These are phyloP conservation scores for Phytophthora sp. DNA, from an alignment of 352 stramenopile genomes.

Conservation along the genomic window DNA sequence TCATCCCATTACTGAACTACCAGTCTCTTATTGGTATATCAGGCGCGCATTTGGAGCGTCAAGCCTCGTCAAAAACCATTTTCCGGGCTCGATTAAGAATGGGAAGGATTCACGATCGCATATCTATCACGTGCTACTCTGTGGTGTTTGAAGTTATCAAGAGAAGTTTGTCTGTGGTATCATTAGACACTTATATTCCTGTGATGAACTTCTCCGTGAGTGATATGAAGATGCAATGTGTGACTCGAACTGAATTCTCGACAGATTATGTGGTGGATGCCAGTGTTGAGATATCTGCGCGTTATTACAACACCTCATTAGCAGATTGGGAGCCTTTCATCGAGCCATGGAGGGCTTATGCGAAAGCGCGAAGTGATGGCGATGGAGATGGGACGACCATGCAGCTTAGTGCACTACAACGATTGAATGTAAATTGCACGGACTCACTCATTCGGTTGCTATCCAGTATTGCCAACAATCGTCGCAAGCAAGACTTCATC, in stretches of 20 bases:
- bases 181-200: constrained; percentile 89
- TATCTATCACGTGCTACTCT: constrained; percentile 74
- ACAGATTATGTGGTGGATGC: constrained; percentile 72
- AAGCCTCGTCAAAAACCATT: constrained; percentile 49
- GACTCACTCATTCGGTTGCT: constrained; percentile 82
- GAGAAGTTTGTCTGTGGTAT: constrained; percentile 85
- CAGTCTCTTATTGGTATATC: constrained; percentile 72
- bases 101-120: constrained; percentile 72
- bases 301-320: constrained; percentile 90
- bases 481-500: constrained; percentile 73
- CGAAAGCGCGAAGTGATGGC: constrained; percentile 63
- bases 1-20: constrained; percentile 76
- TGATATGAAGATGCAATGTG: constrained; percentile 79
- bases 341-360: constrained; percentile 84
- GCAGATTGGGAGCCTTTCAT: constrained; percentile 90
- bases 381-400: constrained; percentile 64
- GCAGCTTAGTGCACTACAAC: constrained; percentile 83
- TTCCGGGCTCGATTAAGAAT: constrained; percentile 73
- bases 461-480: constrained; percentile 81
- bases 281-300: constrained; percentile 79
- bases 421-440: constrained; percentile 88
- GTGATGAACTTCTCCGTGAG: constrained; percentile 90
- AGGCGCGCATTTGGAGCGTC: constrained; percentile 45
- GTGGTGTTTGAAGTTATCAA: constrained; percentile 92
- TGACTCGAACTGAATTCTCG: constrained; percentile 75